Percentiles rank a stretch among this genome's conserved stretches.
These are phyloP conservation scores for Apophysomyces trapeziformis DNA, from an alignment of 371 early-diverging fungal species.

Conservation along the genomic window DNA sequence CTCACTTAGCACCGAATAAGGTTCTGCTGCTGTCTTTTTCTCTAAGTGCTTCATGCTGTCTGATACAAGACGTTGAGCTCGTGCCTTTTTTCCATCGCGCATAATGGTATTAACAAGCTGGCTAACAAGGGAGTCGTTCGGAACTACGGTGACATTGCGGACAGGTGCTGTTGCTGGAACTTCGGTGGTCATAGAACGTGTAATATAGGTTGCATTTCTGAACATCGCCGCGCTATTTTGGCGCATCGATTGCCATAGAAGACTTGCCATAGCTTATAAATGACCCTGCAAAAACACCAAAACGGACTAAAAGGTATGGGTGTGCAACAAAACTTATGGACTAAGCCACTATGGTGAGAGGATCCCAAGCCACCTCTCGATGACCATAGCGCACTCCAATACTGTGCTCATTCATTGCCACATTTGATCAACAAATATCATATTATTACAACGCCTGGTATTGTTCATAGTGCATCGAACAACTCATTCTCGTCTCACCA, in stretches of 20 bases:
- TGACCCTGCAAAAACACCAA: neutral
- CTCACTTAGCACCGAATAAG: slow-evolving; percentile 65
- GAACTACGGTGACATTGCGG: slow-evolving; percentile 30
- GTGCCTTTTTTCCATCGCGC: slow-evolving; percentile 84
- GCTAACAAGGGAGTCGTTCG: slow-evolving; percentile 69
- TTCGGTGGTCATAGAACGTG: slow-evolving; percentile 26
- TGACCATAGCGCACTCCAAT: too few relatives aligned
- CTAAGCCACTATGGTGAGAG: neutral
- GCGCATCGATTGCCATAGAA: slow-evolving; percentile 29
- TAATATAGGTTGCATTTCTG: slow-evolving; percentile 18
- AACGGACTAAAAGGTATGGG: slow-evolving; percentile 12
- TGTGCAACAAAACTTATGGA: slow-evolving; percentile 11
- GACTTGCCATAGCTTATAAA: slow-evolving; percentile 25
- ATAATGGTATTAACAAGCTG: slow-evolving; percentile 88
- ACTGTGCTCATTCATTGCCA: too few relatives aligned
- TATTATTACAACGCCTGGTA: too few relatives aligned
- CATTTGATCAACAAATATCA: too few relatives aligned
- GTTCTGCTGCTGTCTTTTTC: slow-evolving; percentile 57
- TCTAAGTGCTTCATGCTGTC: slow-evolving; percentile 77
- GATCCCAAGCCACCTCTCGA: too few relatives aligned
- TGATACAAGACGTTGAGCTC: slow-evolving; percentile 71
- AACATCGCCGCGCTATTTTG: slow-evolving; percentile 24
- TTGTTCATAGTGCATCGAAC: too few relatives aligned
- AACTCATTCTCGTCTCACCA: too few relatives aligned
- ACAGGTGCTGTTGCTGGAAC: slow-evolving; percentile 1